Base-by-base conservation (phyloP, 345 rosid genomes). In the Camelina laxa region DNA sequence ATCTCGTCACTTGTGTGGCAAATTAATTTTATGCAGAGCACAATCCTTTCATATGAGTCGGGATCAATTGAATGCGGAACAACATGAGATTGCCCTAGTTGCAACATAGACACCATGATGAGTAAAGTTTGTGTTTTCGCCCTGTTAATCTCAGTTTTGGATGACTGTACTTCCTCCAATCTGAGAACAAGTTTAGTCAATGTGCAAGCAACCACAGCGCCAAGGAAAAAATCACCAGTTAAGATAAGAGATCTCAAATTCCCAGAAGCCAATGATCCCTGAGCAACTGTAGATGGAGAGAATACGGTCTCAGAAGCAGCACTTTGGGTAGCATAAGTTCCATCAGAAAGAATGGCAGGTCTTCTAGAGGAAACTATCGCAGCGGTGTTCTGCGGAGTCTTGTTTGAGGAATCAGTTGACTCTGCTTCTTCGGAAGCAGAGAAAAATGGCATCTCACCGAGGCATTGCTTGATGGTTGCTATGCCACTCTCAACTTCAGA, bases 121-220 rank as follows among this genome's bases (percentile, higher is more conserved):
- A 94, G 83, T 76, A 91, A 82, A 42, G 87, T 82, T 58, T 88
- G 91, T 0, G 83, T 7, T 56, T 84, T 66, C 15, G 82, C 89
- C 77, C 86, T 88, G 64, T 93, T 89, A 54, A 91, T 86, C 69
- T 89, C 97, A 67, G 73, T 81, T 74, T 81, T 87, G 45, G 91
- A 86, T 44, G 94, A 75, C 75, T 91, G 97, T 27, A 93, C 97
- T 82, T 91, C 97, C 67, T 93, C 94, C 82, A 89, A 79, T 75
- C 97, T 91, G 80, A 93, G 82, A 69, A 91, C 75, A 75, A 93
- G 97, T 86, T 93, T 93, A 6, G 96, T 71, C 69, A 91, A 79
- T 30, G 98, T 88, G 85, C 97, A 89, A n/a, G 92, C 89, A 49
- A 93, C 92, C 79, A 93, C 96, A 3, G 94, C 96, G 68, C 97